Base-by-base conservation (phyloP, 352 stramenopile genomes). In the Pythium guiyangense region DNA sequence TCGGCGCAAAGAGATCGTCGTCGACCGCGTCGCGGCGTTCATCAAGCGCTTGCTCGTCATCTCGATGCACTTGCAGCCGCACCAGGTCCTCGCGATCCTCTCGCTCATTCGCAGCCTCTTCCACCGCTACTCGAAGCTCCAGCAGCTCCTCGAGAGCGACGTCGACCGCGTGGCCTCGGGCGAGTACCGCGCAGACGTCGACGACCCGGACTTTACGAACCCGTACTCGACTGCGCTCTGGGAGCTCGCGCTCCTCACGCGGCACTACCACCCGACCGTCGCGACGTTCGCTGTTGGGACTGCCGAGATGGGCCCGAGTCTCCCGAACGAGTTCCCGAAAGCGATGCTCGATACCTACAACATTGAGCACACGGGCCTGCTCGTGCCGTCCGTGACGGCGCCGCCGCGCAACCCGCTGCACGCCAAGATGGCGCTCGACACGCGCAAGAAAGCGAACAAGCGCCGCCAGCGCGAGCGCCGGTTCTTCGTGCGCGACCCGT, bases 101-200 rank as follows among this genome's bases (percentile, higher is more conserved):
- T 83, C 92, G 37, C 75, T 96, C 55, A 79, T 97, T 45, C 84
- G 96, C 20, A 84, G 76, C 31, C 66, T 98, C 18, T 77, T 97
- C 35, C 82, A 96, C 45, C 85, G 93, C 42, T 98, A 99, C 81
- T 75, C 84, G n/a, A 93, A 92, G 50, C 63, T 97, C 45, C 84
- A 96, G 57, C 95, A 98, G 66, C 77, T 99, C 42, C 78, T 99
- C 0, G 95, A 99, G 69, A 98, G 95, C 59, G 96, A 99, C 69
- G 73, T 96, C 27, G 96, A 99, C 73, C 87, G 96, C 46, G 91
- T 98, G 35, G 87, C 94, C 39, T 90, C 92, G 22, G 95, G 96
- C 50, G 81, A 96, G 58, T 98, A 97, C 76, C 77, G 84, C 49
- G 85, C 82, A 18, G 85, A 97, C 62, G 87, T 97, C 27, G 76